phyloP scores from a whole-genome alignment of 202 grass and related monocot genomes.

The Dendrocalamus latiflorus region DNA sequence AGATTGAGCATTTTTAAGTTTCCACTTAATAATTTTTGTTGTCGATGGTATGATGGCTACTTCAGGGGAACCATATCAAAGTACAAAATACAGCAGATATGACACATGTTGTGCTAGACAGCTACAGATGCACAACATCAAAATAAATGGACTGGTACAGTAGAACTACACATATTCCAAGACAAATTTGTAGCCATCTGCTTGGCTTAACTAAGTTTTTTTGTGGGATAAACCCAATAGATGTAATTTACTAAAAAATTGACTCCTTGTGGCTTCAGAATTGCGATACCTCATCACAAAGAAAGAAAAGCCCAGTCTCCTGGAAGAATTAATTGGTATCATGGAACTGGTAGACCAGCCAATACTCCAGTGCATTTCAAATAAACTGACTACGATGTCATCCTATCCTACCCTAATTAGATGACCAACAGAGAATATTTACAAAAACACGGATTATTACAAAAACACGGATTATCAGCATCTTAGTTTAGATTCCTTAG shows the following conservation, averaged over 20 bases:
- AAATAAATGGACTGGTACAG: background rate
- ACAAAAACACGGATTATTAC: too few relatives aligned
- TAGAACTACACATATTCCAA: background rate
- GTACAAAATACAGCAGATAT: slow-evolving; percentile 8
- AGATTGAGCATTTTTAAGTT: background rate
- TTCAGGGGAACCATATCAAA: background rate
- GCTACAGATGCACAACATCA: background rate
- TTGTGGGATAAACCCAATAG: background rate
- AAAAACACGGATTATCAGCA: too few relatives aligned
- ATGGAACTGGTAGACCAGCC: too few relatives aligned
- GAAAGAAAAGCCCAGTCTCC: background rate
- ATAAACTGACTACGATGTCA: too few relatives aligned
- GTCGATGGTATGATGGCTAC: background rate
- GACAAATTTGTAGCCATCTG: background rate
- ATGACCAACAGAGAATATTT: too few relatives aligned
- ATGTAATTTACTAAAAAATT: background rate
- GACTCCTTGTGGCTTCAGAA: background rate
- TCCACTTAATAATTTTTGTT: background rate
- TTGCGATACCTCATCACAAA: background rate
- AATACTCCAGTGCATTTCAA: too few relatives aligned
- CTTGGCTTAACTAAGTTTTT: background rate
- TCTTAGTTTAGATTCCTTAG: too few relatives aligned
- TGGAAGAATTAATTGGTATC: background rate
- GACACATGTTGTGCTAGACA: background rate
- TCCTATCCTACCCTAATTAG: too few relatives aligned